These are phyloP conservation scores for Nemania diffusa DNA, from an alignment of 2,329 filamentous ascomycete genomes.

Conservation along the genomic window DNA sequence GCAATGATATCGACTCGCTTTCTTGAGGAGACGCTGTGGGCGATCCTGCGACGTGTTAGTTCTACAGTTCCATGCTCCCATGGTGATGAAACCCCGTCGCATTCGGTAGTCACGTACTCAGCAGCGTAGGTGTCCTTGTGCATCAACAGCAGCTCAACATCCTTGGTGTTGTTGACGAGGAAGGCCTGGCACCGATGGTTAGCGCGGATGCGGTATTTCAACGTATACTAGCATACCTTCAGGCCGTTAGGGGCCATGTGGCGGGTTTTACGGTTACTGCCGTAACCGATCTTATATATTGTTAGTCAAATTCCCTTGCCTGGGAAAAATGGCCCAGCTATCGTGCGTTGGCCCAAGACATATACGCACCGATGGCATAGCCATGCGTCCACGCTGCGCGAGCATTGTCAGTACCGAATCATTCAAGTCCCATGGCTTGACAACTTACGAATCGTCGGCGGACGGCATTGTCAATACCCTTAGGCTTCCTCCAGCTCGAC, in stretches of 20 bases:
- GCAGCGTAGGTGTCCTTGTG: constrained; percentile 99
- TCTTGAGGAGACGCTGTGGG: constrained; percentile 95
- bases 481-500: constrained; percentile 92
- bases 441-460: constrained; percentile 81
- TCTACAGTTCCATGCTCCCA: too few relatives aligned
- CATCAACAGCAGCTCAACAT: constrained; percentile 98
- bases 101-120: constrained; percentile 74
- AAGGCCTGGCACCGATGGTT: constrained; percentile 70
- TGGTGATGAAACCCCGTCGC: neutral
- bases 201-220: constrained; percentile 5
- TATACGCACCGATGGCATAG: constrained; percentile 94
- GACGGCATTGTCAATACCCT: constrained; percentile 99
- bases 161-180: constrained; percentile 95
- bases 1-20: constrained; percentile 99
- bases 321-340: constrained; percentile 3
- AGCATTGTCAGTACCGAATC: constrained; percentile 18
- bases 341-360: neutral
- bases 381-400: constrained; percentile 78
- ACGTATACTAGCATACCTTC: constrained; percentile 65
- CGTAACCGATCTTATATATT: constrained; percentile 85
- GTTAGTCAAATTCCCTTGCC: constrained; percentile 32
- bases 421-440: neutral
- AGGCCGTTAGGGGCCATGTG: constrained; percentile 99
- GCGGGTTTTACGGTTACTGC: constrained; percentile 99
- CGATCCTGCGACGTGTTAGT: constrained; percentile 77